Base-by-base conservation (phyloP, 2,329 filamentous ascomycete species). In the Tolypocladium capitatum region DNA sequence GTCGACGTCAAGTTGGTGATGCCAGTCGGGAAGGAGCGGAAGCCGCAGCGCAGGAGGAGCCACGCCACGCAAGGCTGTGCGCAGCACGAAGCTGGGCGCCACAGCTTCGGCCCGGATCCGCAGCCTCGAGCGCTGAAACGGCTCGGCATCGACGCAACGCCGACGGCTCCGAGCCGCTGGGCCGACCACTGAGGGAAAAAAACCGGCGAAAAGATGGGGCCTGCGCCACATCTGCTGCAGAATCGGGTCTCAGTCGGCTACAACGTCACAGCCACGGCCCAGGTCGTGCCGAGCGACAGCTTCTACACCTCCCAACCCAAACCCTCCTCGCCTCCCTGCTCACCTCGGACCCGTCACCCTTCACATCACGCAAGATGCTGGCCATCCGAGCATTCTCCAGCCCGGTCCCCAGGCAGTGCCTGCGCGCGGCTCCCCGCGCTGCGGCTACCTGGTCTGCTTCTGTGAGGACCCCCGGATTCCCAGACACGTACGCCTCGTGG, bases 311-410 rank as follows among this genome's bases (percentile, higher is more conserved):
- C n/a, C n/a, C n/a, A n/a, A n/a, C 47, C 44, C 51, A 48, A 52
- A 51, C 50, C 46, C 38, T 33, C 46, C 38, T 33, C 20, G 21
- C 13, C 34, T 41, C 34, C 45, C 47, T 50, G 27, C 49, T 56
- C 48, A 28, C 45, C 24, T n/a, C 30, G 24, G 16, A 28, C 38
- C 38, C 16, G 27, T 28, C 11, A 5, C 52, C 28, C 48, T 49
- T 52, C 55, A 49, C 52, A 53, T 48, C 56, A 58, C 58, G 69
- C 75, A 84, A 66, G 63, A 95, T 95, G 89, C 75, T 94, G 71
- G 82, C 85, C 70, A 74, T 85, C 67, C 84, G 88, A 72, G 80
- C 82, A 61, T 79, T 90, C 68, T 80, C 82, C 68, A 78, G 78
- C 62, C 83, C 86, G 63, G 78, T 81, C 68, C 80, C 86, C 68